These are phyloP conservation scores for Suillus occidentalis DNA, from an alignment of 768 basidiomycete species.

Conservation along the genomic window DNA sequence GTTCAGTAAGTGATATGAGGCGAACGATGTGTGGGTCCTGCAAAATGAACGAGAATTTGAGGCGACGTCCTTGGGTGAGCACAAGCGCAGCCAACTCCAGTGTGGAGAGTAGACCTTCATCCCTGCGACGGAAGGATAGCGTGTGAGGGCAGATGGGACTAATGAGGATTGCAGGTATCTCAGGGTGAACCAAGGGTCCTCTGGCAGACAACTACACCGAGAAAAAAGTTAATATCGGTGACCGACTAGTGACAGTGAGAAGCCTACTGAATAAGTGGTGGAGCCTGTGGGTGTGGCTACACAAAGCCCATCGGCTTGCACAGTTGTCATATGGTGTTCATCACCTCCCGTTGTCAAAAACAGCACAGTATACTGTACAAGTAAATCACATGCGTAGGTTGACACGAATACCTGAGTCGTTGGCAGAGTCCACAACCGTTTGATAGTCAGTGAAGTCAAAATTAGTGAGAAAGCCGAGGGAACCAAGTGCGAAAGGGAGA, in stretches of 20 bases:
- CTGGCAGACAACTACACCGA: constrained; percentile 80
- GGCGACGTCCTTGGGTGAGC: too few species aligned
- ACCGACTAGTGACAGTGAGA: constrained; percentile 1
- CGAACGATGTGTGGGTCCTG: too few species aligned
- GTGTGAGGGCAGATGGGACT: constrained; percentile 99
- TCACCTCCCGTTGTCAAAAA: constrained; percentile 84
- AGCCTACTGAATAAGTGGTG: constrained; percentile 91
- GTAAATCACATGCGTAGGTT: constrained; percentile 99
- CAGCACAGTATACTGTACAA: constrained; percentile 95
- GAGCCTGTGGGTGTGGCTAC: constrained; percentile 97
- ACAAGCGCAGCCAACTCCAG: too few species aligned
- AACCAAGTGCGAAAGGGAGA: constrained; percentile 94
- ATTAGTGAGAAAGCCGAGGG: constrained; percentile 95
- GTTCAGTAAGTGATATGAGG: constrained; percentile 53
- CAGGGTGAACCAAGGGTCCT: constrained; percentile 95
- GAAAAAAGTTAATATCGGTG: constrained; percentile 1
- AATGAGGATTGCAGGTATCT: constrained; percentile 94
- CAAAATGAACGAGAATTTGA: too few species aligned
- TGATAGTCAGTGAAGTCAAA: constrained; percentile 91
- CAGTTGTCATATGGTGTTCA: constrained; percentile 98
- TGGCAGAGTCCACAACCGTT: constrained; percentile 79
- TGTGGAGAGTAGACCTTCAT: too few species aligned
- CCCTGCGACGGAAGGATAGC: constrained; percentile 94
- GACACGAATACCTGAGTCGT: constrained; percentile 93
- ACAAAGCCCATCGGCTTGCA: constrained; percentile 95